Evolutionary conservation across 1,284 basidiomycete species (phyloP).

Genomic region (Puccinia triticina): DNA sequence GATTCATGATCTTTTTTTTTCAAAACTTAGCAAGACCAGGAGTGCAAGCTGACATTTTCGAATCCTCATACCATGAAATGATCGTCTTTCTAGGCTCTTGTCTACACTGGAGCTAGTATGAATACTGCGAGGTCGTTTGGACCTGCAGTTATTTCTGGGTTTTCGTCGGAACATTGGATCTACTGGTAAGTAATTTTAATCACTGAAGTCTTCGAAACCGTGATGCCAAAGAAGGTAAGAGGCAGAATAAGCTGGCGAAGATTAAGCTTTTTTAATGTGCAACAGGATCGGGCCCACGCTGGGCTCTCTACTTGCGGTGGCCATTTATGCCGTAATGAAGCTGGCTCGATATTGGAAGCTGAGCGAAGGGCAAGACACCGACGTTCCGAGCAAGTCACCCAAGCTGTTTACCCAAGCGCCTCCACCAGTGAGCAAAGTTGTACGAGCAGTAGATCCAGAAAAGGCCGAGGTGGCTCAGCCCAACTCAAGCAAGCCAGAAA

Average conservation of each 20-base stretch:
- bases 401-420: constrained; percentile 16
- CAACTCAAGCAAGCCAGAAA: background rate
- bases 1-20: background rate
- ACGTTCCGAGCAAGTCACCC: constrained; percentile 47
- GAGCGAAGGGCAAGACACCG: constrained; percentile 48
- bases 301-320: constrained; percentile 35
- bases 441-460: background rate
- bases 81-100: constrained; percentile 29
- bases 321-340: constrained; percentile 40
- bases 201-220: no score
- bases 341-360: constrained; percentile 44
- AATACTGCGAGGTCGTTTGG: constrained; percentile 46
- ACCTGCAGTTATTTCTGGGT: constrained; percentile 43
- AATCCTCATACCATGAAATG: no score
- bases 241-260: background rate
- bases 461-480: background rate
- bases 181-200: constrained; percentile 36
- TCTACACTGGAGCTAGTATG: constrained; percentile 48
- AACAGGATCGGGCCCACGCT: constrained; percentile 43
- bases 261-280: background rate
- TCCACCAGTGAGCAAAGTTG: background rate
- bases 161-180: constrained; percentile 48
- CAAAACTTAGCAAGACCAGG: background rate
- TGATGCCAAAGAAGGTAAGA: no score
- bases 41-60: background rate